Evolutionary conservation across 345 rosid species (phyloP).

Genomic region (Acer negundo): DNA sequence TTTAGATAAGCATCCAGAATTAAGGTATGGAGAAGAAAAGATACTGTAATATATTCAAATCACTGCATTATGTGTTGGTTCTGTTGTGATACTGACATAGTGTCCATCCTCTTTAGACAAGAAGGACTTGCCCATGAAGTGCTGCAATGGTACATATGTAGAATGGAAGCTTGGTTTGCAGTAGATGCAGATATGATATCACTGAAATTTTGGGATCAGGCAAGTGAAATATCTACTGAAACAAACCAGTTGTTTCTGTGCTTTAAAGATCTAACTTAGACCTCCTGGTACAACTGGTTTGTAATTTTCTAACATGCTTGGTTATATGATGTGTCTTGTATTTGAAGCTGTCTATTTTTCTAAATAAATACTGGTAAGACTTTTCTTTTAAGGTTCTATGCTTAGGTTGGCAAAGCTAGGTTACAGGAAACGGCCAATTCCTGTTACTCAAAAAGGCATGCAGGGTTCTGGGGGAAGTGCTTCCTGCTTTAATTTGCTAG

Average conservation of each 20-base stretch:
- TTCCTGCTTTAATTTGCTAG: background rate
- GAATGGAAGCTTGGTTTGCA: slow-evolving; percentile 98
- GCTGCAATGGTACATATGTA: slow-evolving; percentile 85
- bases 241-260: background rate
- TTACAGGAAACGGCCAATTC: background rate
- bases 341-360: background rate
- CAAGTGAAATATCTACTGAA: slow-evolving; percentile 27
- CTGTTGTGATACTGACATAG: slow-evolving; percentile 16
- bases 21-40: slow-evolving; percentile 50
- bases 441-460: background rate
- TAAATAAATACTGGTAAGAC: background rate
- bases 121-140: slow-evolving; percentile 80
- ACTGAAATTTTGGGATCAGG: slow-evolving; percentile 91
- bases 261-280: background rate
- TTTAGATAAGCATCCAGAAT: slow-evolving; percentile 68
- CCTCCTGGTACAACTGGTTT: background rate
- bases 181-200: slow-evolving; percentile 90
- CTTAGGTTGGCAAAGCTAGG: background rate
- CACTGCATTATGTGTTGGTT: background rate
- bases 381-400: background rate
- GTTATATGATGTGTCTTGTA: background rate
- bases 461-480: background rate
- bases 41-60: background rate
- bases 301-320: background rate
- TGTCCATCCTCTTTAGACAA: slow-evolving; percentile 46